A percentile compares a stretch with the other conserved stretches of the same genome.
Conservation (phyloP, 169 alveolate species). For the Cryptosporidium bovis region DNA sequence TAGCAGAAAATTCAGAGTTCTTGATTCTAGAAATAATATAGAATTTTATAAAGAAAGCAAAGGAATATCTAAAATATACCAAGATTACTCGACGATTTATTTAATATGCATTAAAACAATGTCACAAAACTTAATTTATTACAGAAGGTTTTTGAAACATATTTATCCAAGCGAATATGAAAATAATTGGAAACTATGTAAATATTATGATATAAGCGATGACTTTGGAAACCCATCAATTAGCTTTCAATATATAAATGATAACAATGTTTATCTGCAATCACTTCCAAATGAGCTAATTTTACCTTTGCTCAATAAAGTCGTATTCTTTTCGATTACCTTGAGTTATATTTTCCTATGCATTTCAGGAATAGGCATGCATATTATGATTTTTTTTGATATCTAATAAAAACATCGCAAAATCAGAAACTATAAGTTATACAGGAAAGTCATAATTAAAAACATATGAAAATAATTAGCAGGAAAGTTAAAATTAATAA, state of each 20-base stretch:
- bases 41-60: constrained; percentile 38
- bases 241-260: constrained; percentile 41
- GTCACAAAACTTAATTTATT: constrained; percentile 20
- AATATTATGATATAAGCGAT: constrained; percentile 16
- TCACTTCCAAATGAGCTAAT: constrained; percentile 51
- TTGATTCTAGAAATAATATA: constrained; percentile 8
- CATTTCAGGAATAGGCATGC: constrained; percentile 23
- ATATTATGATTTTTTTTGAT: neutral
- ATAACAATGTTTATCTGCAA: constrained; percentile 34
- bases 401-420: no score
- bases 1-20: constrained; percentile 23
- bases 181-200: constrained; percentile 20
- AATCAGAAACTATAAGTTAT: no score
- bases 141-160: constrained; percentile 19
- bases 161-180: neutral
- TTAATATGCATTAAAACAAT: constrained; percentile 40
- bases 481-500: no score
- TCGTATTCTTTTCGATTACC: constrained; percentile 1
- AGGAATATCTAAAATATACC: constrained; percentile 14
- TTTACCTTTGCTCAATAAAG: constrained; percentile 27
- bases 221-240: constrained; percentile 4
- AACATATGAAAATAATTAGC: no score
- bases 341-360: constrained; percentile 12
- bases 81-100: constrained; percentile 57
- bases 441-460: no score